Base-by-base conservation (phyloP, 441 rosid genomes). In the Codiaeum variegatum region DNA sequence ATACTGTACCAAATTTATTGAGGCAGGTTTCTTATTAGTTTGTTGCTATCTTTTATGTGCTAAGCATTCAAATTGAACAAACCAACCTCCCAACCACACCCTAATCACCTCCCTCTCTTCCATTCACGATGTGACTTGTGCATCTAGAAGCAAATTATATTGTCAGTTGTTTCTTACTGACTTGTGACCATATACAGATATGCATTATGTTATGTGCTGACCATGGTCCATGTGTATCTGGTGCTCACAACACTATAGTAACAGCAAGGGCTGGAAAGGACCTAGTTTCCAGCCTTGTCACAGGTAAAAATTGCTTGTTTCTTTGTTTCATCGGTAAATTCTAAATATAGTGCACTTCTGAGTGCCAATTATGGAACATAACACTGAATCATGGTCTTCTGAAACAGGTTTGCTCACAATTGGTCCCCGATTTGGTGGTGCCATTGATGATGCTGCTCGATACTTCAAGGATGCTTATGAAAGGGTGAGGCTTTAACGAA, bases 211-310 rank as follows among this genome's bases (percentile, higher is more conserved):
- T 92, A 73, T 94, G 97, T 84, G 98, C 97, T 31, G 98, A 92
- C 80, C 98, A 90, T 31, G 98, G 98, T 65, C 97, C 97, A 75
- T 90, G 97, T 56, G 97, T 94, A 79, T 92, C 98, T 2, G 97
- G 98, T 38, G 98, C 98, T 61, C 97, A 92, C 90, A 92, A 94
- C 86, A 83, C 94, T 64, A 94, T 94, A 13, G 98, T 94, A 69
- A 94, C 98, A 56, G 97, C 98, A 65, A 90, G 96, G 77, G 98
- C 98, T 61, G 98, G 98, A 75, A 94, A 94, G 85, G 97, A 94
- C 85, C 92, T 94, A 26, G 98, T 94, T 78, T 92, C 98, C 73
- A 87, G 98, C 78, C 97, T 94, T 67, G 97, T 94, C 38, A 85
- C 97, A 71, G 97, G 97, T 89, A 75, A 73, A 77, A 73, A 16